Percentiles rank a stretch among this genome's conserved stretches.
Conservation (phyloP, 257 asterid genomes). For the Jacaranda copaia region DNA sequence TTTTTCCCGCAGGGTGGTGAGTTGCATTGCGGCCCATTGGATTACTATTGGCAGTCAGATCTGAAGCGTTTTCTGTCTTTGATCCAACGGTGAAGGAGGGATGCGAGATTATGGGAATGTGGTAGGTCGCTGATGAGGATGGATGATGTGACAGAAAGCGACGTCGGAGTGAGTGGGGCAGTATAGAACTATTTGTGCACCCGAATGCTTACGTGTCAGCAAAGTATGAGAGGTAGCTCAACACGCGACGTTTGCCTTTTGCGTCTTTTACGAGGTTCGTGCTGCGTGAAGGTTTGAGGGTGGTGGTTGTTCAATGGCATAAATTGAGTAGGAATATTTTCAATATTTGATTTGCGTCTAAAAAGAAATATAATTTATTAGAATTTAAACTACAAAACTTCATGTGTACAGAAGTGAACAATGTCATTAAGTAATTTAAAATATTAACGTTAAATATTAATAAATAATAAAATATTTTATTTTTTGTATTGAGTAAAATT, state of each 20-base stretch:
- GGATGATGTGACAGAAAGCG: slow-evolving; percentile 46
- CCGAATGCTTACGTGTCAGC: slow-evolving; percentile 55
- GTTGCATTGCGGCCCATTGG: slow-evolving; percentile 39
- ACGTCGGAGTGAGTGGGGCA: slow-evolving; percentile 26
- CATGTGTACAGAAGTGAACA: no score
- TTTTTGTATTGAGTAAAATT: no score
- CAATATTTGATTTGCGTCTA: no score
- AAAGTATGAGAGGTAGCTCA: slow-evolving; percentile 46
- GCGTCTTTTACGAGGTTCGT: slow-evolving; percentile 41
- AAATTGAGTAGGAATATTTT: not conserved
- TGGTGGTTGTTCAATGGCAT: not conserved
- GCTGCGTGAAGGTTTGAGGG: slow-evolving; percentile 7
- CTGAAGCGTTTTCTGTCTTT: slow-evolving; percentile 21
- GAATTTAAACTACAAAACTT: no score
- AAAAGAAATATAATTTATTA: no score
- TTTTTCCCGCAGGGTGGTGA: slow-evolving; percentile 29
- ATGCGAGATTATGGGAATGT: not conserved
- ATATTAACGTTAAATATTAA: no score
- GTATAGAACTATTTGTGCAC: slow-evolving; percentile 9
- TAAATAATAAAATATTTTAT: no score
- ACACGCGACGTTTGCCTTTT: slow-evolving; percentile 52
- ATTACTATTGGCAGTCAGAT: slow-evolving; percentile 37
- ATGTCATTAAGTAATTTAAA: no score
- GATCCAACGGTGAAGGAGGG: slow-evolving; percentile 43
- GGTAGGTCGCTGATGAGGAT: slow-evolving; percentile 37